Base-by-base conservation (phyloP, 345 rosid species). In the Eucalyptus erythrocorys region DNA sequence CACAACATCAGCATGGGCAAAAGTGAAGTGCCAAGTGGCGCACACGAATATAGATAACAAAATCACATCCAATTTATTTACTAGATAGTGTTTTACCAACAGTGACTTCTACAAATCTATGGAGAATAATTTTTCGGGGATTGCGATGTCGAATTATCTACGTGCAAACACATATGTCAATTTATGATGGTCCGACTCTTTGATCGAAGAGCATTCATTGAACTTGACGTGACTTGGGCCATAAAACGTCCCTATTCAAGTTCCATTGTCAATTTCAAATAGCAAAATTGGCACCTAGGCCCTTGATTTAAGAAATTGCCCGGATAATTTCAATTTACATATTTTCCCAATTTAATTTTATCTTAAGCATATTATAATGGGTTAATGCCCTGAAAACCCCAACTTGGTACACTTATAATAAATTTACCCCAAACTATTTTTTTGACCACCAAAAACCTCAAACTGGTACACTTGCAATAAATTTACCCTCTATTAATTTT, bases 21-120 rank as follows among this genome's bases (percentile, higher is more conserved):
- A 53, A 53, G 59, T 53, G 59, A 53, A 53, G 59, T 22, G 59
- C 5, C 59, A 24, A 53, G 59, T 22, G 59, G 59, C 59, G 2
- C 24, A 53, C 57, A 53, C 1, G 1, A 5, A 50, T 1, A 19
- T 51, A 51, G 9, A 51, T 51, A 51, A 51, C 9, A 53, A 55
- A 55, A 55, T 55, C 6, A 9, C 61, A 22, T 4, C 0, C 0
- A 27, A 27, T 59, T 59, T 59, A 59, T 59, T 59, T 59, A 55
- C 27, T 0, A 55, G 6, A 55, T 24, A 17, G 4, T 55, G 1
- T 55, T 59, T 27, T 11, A 12, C 3, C 0, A 7, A 59, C 32
- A 12, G 3, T 30, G 2, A 2, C 15, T 12, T 59, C 66, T 0
- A 27, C n/a, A 59, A 5, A 12, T 59, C 66, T 59, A 6, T 13